Base-by-base conservation (phyloP, 2,329 filamentous ascomycete genomes). In the Aspergillus clavatus region DNA sequence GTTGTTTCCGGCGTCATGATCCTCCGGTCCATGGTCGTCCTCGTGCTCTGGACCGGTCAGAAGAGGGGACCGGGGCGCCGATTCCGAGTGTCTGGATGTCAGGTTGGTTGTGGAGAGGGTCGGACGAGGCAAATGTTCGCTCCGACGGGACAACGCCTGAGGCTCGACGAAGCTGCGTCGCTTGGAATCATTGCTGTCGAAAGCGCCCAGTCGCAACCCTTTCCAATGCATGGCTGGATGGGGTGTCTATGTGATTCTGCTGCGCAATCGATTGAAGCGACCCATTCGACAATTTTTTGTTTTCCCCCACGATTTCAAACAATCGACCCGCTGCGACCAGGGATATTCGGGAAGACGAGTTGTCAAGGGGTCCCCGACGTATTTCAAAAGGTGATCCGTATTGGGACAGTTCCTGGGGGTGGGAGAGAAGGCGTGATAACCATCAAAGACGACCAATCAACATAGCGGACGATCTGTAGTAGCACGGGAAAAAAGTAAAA, bases 141-240 rank as follows among this genome's bases (percentile, higher is more conserved):
- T 68, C 52, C 60, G 64, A 45, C 65, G 64, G 38, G 57, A 48
- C 33, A 58, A 56, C 24, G 55, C 23, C 33, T 58, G 56, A 22
- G 58, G 50, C 41, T 66, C 62, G 26, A 62, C 48, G 40, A 59
- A 50, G 48, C 58, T 66, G 39, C 62, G 65, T 54, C 62, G 55
- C 52, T 67, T 69, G 42, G 62, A 57, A 29, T 59, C 58, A 53
- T 52, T 60, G 50, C 53, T 54, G 51, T 69, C 62, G 44, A 54
- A 51, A 40, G 63, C 53, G 49, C 60, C 58, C 29, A 69, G 56
- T 43, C 66, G 62, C 43, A 68, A 55, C 40, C 61, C 62, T 61
- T 66, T 67, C 63, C 66, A 68, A 65, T 67, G 63, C 66, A 69
- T 69, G 54, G 53, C 58, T 60, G 53, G 54, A 46, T 38, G 35